These are phyloP conservation scores for Fusarium austroafricanum DNA, from an alignment of 2,329 filamentous ascomycete species.

Conservation along the genomic window DNA sequence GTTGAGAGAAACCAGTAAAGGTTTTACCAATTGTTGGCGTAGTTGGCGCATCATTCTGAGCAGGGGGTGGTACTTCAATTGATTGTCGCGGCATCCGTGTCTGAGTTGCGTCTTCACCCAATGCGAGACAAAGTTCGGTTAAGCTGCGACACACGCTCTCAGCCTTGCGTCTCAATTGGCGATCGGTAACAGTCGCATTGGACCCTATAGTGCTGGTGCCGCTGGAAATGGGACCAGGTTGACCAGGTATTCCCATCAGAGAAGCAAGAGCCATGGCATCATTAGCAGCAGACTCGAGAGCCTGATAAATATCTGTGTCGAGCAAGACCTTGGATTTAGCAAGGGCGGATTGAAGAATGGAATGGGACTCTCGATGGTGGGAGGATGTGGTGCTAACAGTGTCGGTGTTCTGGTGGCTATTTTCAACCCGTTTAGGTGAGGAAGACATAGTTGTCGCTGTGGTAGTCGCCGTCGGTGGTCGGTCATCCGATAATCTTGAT, in stretches of 20 bases:
- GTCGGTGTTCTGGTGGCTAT: slow-evolving; percentile 42
- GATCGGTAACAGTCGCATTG: slow-evolving; percentile 72
- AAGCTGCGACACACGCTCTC: slow-evolving; percentile 93
- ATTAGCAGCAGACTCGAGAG: slow-evolving; percentile 81
- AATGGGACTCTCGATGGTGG: slow-evolving; percentile 71
- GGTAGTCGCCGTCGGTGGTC: slow-evolving; percentile 90
- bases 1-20: slow-evolving; percentile 52
- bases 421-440: slow-evolving; percentile 78
- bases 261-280: slow-evolving; percentile 84
- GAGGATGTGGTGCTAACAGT: slow-evolving; percentile 57
- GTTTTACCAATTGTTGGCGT: slow-evolving; percentile 62
- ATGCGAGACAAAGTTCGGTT: slow-evolving; percentile 89
- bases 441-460: slow-evolving; percentile 90
- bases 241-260: slow-evolving; percentile 79
- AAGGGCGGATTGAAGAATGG: slow-evolving; percentile 83
- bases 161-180: slow-evolving; percentile 88
- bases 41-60: slow-evolving; percentile 45
- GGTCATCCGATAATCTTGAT: slow-evolving; percentile 78
- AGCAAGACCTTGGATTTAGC: slow-evolving; percentile 79
- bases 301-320: slow-evolving; percentile 76
- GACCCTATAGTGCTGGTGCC: slow-evolving; percentile 71
- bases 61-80: slow-evolving; percentile 23
- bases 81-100: slow-evolving; percentile 47
- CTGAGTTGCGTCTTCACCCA: slow-evolving; percentile 70
- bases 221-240: slow-evolving; percentile 75